Conservation (phyloP, 2,329 filamentous ascomycete species). For the Dryadomyces sulphureus region DNA sequence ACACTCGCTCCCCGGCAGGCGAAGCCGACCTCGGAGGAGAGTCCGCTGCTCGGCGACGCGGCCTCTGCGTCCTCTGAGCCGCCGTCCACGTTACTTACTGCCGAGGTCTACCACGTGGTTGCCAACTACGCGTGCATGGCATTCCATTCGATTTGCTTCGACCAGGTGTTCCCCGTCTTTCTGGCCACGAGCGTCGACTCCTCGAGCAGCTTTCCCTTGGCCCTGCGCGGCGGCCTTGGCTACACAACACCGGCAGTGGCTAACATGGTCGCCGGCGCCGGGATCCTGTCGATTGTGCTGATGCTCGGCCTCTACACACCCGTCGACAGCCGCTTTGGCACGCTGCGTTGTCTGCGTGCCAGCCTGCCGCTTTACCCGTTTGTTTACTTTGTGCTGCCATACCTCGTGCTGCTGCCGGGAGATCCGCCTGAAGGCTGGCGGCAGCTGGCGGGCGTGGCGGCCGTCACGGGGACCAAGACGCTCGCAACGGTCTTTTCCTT, state of each 20-base stretch:
- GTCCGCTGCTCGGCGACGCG: neutral
- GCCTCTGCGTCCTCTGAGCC: neutral
- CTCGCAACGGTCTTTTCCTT: slow-evolving; percentile 6
- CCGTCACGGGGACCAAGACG: neutral
- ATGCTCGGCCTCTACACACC: slow-evolving; percentile 5
- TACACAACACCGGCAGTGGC: slow-evolving; percentile 2
- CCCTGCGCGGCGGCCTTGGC: slow-evolving; percentile 4
- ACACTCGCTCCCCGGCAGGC: too few relatives aligned
- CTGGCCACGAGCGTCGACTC: neutral
- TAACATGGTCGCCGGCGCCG: slow-evolving; percentile 1
- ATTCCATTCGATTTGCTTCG: slow-evolving; percentile 7
- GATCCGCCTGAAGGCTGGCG: neutral
- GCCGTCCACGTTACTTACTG: neutral
- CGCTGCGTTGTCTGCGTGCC: slow-evolving; percentile 3
- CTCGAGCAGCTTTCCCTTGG: neutral
- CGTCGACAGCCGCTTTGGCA: slow-evolving; percentile 4
- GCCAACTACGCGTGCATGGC: slow-evolving; percentile 6
- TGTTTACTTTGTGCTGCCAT: slow-evolving; percentile 4
- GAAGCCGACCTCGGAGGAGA: neutral
- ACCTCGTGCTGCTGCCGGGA: slow-evolving; percentile 4
- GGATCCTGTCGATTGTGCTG: slow-evolving; percentile 5
- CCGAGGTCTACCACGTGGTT: slow-evolving; percentile 1
- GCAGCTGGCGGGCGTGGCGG: neutral
- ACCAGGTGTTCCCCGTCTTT: slow-evolving; percentile 9
- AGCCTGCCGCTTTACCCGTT: slow-evolving; percentile 3